phyloP scores from a whole-genome alignment of 1,284 basidiomycete genomes.

The Trametes pubescens region DNA sequence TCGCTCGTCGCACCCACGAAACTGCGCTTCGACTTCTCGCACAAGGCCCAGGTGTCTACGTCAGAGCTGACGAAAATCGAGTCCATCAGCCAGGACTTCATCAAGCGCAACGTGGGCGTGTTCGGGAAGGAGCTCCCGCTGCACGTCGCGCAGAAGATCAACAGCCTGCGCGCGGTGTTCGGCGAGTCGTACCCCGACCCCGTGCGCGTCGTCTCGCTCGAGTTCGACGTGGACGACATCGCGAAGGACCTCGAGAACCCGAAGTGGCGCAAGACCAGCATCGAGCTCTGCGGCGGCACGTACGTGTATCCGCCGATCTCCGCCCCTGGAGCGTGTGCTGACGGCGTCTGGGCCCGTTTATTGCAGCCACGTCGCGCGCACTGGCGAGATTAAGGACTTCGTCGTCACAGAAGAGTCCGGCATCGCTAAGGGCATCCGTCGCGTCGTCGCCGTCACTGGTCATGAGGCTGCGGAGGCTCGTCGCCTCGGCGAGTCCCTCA shows the following conservation, averaged over 20 bases:
- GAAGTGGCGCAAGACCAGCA: conserved; percentile 90
- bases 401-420: conserved; percentile 96
- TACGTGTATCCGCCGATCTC: conserved; percentile 50
- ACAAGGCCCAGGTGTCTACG: conserved; percentile 86
- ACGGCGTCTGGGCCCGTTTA: conserved; percentile 3
- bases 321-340: conserved; percentile 11
- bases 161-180: conserved; percentile 95
- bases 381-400: conserved; percentile 96
- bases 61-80: conserved; percentile 89
- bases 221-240: conserved; percentile 89
- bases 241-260: conserved; percentile 85
- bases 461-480: conserved; percentile 89
- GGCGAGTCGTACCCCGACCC: conserved; percentile 98
- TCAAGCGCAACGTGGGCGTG: conserved; percentile 89
- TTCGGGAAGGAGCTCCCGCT: conserved; percentile 89
- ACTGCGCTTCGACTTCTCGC: conserved; percentile 98
- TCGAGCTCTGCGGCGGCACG: conserved; percentile 99
- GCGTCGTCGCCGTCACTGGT: conserved; percentile 94
- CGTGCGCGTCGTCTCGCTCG: conserved; percentile 93
- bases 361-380: conserved; percentile 88
- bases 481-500: conserved; percentile 73
- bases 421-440: conserved; percentile 97
- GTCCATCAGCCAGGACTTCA: conserved; percentile 86
- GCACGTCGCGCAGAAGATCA: conserved; percentile 86
- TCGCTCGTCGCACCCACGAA: conserved; percentile 96